Evolutionary conservation across 2,329 filamentous ascomycete species (phyloP).

Genomic region (Pseudogymnoascus sp.): DNA sequence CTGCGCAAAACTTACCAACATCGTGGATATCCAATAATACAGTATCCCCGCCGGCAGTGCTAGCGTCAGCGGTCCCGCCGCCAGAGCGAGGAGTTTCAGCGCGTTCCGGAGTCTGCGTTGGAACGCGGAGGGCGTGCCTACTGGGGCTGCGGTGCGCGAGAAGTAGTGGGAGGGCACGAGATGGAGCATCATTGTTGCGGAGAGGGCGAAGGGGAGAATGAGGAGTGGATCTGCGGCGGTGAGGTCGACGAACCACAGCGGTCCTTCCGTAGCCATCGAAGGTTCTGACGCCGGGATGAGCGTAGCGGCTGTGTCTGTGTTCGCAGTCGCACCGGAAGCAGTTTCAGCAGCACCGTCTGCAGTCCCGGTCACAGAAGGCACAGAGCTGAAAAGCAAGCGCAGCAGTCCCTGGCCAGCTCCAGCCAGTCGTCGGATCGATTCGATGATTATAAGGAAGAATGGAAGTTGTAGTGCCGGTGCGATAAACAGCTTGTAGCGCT

Average conservation of each 20-base stretch:
- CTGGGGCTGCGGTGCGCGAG: conserved; percentile 10
- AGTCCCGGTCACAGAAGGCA: neutral
- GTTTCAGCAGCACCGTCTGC: neutral
- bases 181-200: conserved; percentile 40
- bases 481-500: conserved; percentile 27
- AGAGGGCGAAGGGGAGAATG: conserved; percentile 40
- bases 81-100: conserved; percentile 33
- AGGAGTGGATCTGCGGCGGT: conserved; percentile 43
- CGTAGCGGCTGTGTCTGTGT: conserved; percentile 16
- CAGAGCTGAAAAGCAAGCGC: conserved; percentile 26
- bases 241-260: conserved; percentile 53
- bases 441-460: conserved; percentile 38
- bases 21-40: conserved; percentile 43
- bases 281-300: conserved; percentile 34
- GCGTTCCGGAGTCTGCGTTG: conserved; percentile 25
- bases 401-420: conserved; percentile 35
- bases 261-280: conserved; percentile 46
- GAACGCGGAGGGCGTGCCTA: conserved; percentile 16
- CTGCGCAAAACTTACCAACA: conserved; percentile 34
- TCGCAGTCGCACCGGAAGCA: conserved; percentile 3
- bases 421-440: conserved; percentile 39
- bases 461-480: conserved; percentile 34
- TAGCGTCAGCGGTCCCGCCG: conserved; percentile 31
- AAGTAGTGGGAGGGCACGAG: conserved; percentile 24
- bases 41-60: conserved; percentile 38